A percentile compares a stretch with the other conserved stretches of the same genome.
Conservation (phyloP, 2,329 filamentous ascomycete genomes). For the Biscogniauxia sp. region DNA sequence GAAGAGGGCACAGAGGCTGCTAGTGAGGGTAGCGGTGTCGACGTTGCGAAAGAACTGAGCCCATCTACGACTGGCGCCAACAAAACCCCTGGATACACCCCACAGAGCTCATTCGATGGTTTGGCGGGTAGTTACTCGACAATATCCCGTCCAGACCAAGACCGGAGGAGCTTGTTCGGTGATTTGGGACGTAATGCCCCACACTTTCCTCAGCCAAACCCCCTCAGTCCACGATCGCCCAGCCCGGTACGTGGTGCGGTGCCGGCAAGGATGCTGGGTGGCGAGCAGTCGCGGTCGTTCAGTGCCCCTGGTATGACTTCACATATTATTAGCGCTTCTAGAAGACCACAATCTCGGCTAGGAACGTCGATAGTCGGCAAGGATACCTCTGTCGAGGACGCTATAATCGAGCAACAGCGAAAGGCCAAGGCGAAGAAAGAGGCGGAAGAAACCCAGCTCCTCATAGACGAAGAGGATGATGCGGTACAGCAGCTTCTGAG, state of each 20-base stretch:
- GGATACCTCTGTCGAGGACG: slow-evolving; percentile 41
- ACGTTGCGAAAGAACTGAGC: slow-evolving; percentile 63
- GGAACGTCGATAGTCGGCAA: slow-evolving; percentile 41
- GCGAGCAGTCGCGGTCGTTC: slow-evolving; percentile 55
- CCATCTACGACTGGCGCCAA: slow-evolving; percentile 45
- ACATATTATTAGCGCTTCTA: slow-evolving; percentile 45
- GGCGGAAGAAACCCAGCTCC: slow-evolving; percentile 53
- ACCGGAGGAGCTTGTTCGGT: slow-evolving; percentile 50
- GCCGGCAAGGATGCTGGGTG: slow-evolving; percentile 47
- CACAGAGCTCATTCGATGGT: slow-evolving; percentile 57
- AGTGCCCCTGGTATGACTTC: slow-evolving; percentile 60
- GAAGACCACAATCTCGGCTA: slow-evolving; percentile 36
- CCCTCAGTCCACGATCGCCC: slow-evolving; percentile 66
- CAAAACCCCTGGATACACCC: slow-evolving; percentile 51
- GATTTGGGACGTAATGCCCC: slow-evolving; percentile 51
- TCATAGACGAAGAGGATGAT: slow-evolving; percentile 69
- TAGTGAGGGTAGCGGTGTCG: slow-evolving; percentile 60
- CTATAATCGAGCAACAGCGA: slow-evolving; percentile 49
- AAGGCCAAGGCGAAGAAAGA: slow-evolving; percentile 54
- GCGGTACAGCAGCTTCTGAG: slow-evolving; percentile 62
- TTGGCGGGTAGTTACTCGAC: slow-evolving; percentile 47
- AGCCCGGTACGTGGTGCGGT: slow-evolving; percentile 65
- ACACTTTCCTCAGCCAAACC: slow-evolving; percentile 52
- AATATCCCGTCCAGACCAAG: slow-evolving; percentile 45
- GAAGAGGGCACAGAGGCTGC: slow-evolving; percentile 46